Evolutionary conservation across 495 filamentous ascomycete species (phyloP).

Genomic region (Xylaria longipes): DNA sequence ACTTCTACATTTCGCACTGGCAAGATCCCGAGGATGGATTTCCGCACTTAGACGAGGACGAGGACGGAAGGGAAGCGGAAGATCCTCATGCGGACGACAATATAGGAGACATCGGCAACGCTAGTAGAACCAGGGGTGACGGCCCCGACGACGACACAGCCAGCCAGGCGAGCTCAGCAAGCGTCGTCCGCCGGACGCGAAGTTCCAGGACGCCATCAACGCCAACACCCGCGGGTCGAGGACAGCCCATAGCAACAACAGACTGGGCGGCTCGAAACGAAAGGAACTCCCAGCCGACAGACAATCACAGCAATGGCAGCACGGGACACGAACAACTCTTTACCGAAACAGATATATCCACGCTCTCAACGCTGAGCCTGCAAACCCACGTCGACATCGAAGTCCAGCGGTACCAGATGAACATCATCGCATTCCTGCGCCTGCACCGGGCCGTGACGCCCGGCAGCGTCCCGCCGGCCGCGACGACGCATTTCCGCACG

Average conservation of each 20-base stretch:
- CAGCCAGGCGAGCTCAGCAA: slow-evolving; percentile 41
- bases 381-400: slow-evolving; percentile 56
- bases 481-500: slow-evolving; percentile 75
- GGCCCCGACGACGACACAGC: slow-evolving; percentile 39
- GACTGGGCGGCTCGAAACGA: slow-evolving; percentile 20
- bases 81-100: slow-evolving; percentile 7
- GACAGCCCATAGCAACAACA: not conserved
- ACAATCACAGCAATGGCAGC: not conserved
- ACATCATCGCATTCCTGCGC: slow-evolving; percentile 83
- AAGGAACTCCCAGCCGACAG: not conserved
- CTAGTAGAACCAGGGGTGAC: slow-evolving; percentile 46
- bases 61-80: slow-evolving; percentile 32
- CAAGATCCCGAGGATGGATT: slow-evolving; percentile 72
- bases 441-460: slow-evolving; percentile 78
- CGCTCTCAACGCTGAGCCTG: slow-evolving; percentile 42
- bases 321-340: slow-evolving; percentile 15
- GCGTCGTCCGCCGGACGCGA: slow-evolving; percentile 34
- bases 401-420: slow-evolving; percentile 79
- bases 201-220: slow-evolving; percentile 14
- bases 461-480: slow-evolving; percentile 75
- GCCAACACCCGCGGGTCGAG: slow-evolving; percentile 20
- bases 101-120: not conserved
- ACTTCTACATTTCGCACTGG: slow-evolving; percentile 87
- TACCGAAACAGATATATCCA: slow-evolving; percentile 45
- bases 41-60: slow-evolving; percentile 67